Evolutionary conservation across 2,329 filamentous ascomycete genomes (phyloP), one percentile per base, ranked within the genome.

Genomic region (Colletotrichum horii): DNA sequence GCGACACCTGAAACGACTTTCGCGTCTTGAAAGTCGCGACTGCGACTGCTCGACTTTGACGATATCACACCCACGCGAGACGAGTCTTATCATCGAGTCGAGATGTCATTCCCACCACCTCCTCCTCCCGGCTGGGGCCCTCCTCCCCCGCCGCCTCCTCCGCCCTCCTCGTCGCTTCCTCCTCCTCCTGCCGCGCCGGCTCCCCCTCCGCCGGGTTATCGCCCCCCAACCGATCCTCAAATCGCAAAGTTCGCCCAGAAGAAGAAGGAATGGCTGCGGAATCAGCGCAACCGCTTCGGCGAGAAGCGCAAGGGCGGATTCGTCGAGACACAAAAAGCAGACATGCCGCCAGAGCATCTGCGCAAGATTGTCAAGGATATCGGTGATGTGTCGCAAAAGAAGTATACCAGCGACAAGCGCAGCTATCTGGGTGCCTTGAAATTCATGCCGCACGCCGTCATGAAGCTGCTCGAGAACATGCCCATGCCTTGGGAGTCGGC

Each of bases 401-500:
- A 98, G 85, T 99, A 98, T 88, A 98, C 95, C 79, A 98, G 94
- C 82, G 97, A 99, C 88, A 99, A 99, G 90, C 92, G 97, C 79
- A 98, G 96, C 86, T 99, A 99, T 84, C 90, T 99, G 64, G 97
- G 97, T 77, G 97, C 97, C 38, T 87, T 99, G 78, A 99, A 99
- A 87, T 99, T 98, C 87, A 99, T 99, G 97, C 97, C 97, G 2
- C 97, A 99, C 83, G 97, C 97, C 8, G 97, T 99, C 14, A 87
- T 99, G 87, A 99, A 99, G 88, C 90, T 99, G 28, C 86, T 99
- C 72, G 97, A 99, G 88, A 99, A 99, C 81, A 99, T 99, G 97
- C 97, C 97, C 6, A 99, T 99, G 97, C 97, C 97, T 0, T 99
- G 97, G 97, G 97, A 99, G 87, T 97, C 96, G 73, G 93, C 95